Base-by-base conservation (phyloP, 306 rosid genomes). In the Phaseolus lunatus region DNA sequence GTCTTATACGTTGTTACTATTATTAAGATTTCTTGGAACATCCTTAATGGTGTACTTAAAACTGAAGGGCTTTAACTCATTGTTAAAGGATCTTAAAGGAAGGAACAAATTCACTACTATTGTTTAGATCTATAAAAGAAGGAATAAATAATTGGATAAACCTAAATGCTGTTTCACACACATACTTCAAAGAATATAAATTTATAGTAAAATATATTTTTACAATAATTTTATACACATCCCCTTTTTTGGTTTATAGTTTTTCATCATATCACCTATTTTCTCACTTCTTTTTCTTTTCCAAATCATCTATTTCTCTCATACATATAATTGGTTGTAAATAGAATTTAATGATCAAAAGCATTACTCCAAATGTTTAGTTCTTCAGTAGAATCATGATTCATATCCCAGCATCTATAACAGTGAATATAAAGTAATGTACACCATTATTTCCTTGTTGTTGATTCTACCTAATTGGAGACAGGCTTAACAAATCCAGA, bases 391-490 rank as follows among this genome's bases (percentile, higher is more conserved):
- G 24, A 50, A 8, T 64, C 70, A 65, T 80, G 61, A 72, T 24
- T 65, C 74, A 29, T 61, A 71, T 56, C 76, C 18, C 18, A 53
- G 10, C 15, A 39, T 23, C 48, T 33, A 24, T 67, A 35, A 61
- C 44, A 80, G 67, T 72, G 23, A 72, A 72, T 24, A 59, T 54
- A 56, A 56, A 72, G 67, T 56, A 2, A 58, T 19, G 33, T 59
- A 56, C 76, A 48, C 4, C 61, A 23, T 48, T 56, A 29, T 44
- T 59, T 48, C 64, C 49, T 29, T 29, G 3, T 50, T 48, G 26
- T 67, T 78, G 70, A 59, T 72, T 53, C 48, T 74, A 57, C 61
- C 37, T 74, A 65, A 77, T 75, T 58, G 73, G 73, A 58, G 67
- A 68, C 82, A 79, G 31, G 29, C 64, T 57, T 24, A 57, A 5